Conservation (phyloP, 176 grass and related monocot species). For the Aegilops longissima region DNA sequence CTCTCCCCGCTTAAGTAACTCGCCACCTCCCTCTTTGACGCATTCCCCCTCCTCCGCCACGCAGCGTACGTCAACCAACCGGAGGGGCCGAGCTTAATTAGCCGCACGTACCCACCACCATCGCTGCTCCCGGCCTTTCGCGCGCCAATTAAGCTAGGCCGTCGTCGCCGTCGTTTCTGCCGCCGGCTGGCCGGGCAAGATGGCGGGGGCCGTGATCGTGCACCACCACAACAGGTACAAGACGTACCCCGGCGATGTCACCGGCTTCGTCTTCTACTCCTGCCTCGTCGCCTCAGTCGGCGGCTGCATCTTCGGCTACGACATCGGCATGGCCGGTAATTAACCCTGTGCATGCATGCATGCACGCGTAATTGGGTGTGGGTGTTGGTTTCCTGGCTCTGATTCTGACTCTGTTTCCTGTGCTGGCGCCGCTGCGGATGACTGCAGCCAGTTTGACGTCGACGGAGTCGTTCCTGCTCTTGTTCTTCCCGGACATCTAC, state of each 20-base stretch:
- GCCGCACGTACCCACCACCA: background rate
- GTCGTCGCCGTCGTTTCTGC: background rate
- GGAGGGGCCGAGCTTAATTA: conserved; percentile 15
- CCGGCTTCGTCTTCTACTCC: conserved; percentile 46
- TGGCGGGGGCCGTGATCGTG: conserved; percentile 52
- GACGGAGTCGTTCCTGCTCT: conserved; percentile 38
- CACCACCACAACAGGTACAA: conserved; percentile 54
- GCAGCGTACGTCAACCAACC: background rate
- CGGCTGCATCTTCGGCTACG: conserved; percentile 59
- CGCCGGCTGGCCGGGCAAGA: conserved; percentile 21
- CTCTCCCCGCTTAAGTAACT: conserved; percentile 40
- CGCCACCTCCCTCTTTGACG: conserved; percentile 9
- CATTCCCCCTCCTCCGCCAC: conserved; percentile 38
- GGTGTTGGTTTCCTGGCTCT: background rate
- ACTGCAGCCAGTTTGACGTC: conserved; percentile 46
- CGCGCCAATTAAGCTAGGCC: background rate
- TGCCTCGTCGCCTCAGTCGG: conserved; percentile 53
- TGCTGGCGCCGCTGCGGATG: background rate
- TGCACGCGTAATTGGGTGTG: background rate
- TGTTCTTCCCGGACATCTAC: conserved; percentile 56
- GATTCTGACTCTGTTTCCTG: background rate
- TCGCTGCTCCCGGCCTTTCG: background rate
- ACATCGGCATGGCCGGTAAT: conserved; percentile 47
- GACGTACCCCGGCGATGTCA: conserved; percentile 56
- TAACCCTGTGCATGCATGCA: no score